Conservation (phyloP, 192 early-diverging fungal species). For the Coemansia erecta region DNA sequence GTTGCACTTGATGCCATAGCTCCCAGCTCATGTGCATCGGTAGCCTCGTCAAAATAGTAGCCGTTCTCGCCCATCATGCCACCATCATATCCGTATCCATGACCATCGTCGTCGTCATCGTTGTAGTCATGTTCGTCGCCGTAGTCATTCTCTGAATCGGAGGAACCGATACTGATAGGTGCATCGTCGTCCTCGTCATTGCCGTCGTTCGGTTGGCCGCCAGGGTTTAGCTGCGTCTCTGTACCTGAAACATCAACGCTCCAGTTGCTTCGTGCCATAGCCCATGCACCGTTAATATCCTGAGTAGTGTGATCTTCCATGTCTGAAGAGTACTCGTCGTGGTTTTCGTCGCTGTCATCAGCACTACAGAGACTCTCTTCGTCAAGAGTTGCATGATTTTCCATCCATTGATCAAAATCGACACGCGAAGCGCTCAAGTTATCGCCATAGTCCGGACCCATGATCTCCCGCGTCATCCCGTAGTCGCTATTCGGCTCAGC, state of each 20-base stretch:
- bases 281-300: too few relatives aligned
- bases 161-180: too few relatives aligned
- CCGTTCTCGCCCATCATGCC: not conserved
- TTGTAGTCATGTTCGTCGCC: not conserved
- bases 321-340: too few relatives aligned
- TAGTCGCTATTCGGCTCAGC: slow-evolving; percentile 4
- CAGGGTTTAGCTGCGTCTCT: too few relatives aligned
- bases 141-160: not conserved
- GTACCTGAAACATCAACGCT: too few relatives aligned
- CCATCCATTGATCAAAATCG: slow-evolving; percentile 46
- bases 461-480: slow-evolving; percentile 29
- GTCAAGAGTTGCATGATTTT: slow-evolving; percentile 21
- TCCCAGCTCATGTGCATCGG: not conserved
- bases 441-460: slow-evolving; percentile 16
- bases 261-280: too few relatives aligned
- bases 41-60: too few relatives aligned
- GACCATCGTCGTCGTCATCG: not conserved
- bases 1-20: not conserved
- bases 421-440: slow-evolving; percentile 16
- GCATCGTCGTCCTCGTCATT: not conserved
- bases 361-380: not conserved
- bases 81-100: not conserved
- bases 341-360: not conserved
- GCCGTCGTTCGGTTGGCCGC: not conserved
- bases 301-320: too few relatives aligned